Base-by-base conservation (phyloP, 352 stramenopile genomes). In the Phytophthora fragariaefolia region DNA sequence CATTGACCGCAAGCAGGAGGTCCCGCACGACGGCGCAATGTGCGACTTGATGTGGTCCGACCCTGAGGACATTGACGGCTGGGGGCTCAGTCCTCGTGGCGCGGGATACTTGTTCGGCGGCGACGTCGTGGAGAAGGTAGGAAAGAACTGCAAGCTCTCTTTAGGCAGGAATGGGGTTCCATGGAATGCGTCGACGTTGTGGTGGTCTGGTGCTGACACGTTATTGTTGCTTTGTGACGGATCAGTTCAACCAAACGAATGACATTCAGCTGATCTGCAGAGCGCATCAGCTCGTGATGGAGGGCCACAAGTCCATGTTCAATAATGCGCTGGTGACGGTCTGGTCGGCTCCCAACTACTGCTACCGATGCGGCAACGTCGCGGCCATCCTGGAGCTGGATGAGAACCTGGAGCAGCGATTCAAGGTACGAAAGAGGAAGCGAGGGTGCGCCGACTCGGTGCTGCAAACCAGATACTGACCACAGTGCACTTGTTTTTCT, bases 331-430 rank as follows among this genome's bases (percentile, higher is more conserved):
- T 99, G 49, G 97, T 99, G 26, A 99, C 97, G 13, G 96, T 99
- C 28, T 99, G 96, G 96, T 98, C 91, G 50, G 97, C 97, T n/a
- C 97, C 97, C 20, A 99, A 99, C 78, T 99, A 99, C 77, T 99
- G 97, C 72, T 99, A 99, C 80, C 86, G 97, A 60, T 99, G 97
- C 69, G 97, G 97, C 24, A 99, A 99, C 73, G 96, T 99, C 7
- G 98, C 97, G 8, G 96, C 96, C 24, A 99, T 99, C 76, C 79
- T 99, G 61, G 96, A 99, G 72, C 76, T 99, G 38, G 98, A 99
- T 80, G 98, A 99, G 77, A 98, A 98, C 69, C 65, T 98, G 48
- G 85, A 95, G 71, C 86, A 94, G 69, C 85, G 85, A 46, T 95
- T 95, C 73, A 95, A 94, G 80, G 84, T 96, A 53, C 30, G 61